phyloP scores from a whole-genome alignment of 805 yeast genomes.

The Jamesozyma piceae region DNA sequence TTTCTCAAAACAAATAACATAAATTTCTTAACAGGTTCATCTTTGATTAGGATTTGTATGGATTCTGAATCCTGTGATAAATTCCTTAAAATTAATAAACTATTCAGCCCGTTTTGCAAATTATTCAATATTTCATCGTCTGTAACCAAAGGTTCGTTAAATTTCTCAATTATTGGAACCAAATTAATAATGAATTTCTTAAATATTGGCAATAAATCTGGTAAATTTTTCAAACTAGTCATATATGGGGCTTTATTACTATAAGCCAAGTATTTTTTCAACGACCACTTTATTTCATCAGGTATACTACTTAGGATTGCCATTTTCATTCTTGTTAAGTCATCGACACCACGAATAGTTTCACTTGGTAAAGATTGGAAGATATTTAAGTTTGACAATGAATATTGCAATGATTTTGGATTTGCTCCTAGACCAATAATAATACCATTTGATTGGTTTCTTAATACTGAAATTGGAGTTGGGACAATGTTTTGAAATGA shows the following conservation, averaged over 20 bases:
- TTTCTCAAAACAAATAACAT: constrained; percentile 31
- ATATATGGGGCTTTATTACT: constrained; percentile 41
- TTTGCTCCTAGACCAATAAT: constrained; percentile 4
- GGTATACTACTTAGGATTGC: constrained; percentile 56
- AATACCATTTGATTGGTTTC: constrained; percentile 26
- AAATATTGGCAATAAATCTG: constrained; percentile 32
- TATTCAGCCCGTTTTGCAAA: constrained; percentile 30
- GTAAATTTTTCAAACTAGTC: constrained; percentile 38
- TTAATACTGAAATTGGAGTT: constrained; percentile 23
- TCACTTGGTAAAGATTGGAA: constrained; percentile 28
- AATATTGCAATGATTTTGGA: constrained; percentile 17
- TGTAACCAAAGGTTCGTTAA: constrained; percentile 18
- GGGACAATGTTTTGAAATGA: constrained; percentile 21
- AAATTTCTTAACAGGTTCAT: constrained; percentile 38
- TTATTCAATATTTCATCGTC: constrained; percentile 8
- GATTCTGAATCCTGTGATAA: constrained; percentile 73
- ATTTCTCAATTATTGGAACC: constrained; percentile 18
- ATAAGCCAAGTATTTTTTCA: constrained; percentile 35
- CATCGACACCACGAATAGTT: constrained; percentile 48
- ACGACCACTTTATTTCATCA: constrained; percentile 64
- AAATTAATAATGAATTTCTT: constrained; percentile 26
- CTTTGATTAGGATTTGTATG: constrained; percentile 64
- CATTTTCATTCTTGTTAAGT: constrained; percentile 57
- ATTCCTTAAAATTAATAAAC: constrained; percentile 60
- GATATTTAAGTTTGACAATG: constrained; percentile 24